A percentile compares a stretch with the other conserved stretches of the same genome.
These are phyloP conservation scores for Pythium inflatum DNA, from an alignment of 352 stramenopile species.

Conservation along the genomic window DNA sequence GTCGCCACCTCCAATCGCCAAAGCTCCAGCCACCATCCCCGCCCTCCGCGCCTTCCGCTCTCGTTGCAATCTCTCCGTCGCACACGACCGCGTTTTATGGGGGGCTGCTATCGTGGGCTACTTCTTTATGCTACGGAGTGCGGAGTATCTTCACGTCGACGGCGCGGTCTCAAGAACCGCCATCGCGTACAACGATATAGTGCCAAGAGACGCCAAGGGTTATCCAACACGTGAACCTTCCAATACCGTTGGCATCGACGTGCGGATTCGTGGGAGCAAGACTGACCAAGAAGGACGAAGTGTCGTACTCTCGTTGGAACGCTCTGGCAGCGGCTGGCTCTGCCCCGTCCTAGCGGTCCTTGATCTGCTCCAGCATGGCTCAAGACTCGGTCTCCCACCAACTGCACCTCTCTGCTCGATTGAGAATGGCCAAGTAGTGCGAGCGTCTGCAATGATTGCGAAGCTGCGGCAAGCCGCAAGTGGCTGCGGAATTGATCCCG, in stretches of 20 bases:
- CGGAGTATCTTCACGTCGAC: conserved; percentile 30
- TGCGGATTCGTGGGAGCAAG: conserved; percentile 32
- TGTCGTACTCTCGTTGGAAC: not conserved
- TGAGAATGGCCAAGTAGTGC: not conserved
- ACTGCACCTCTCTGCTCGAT: not conserved
- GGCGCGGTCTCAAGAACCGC: not conserved
- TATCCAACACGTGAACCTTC: not conserved
- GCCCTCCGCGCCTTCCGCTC: conserved; percentile 26
- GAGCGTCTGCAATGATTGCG: not conserved
- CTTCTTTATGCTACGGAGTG: conserved; percentile 10
- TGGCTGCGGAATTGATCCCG: not conserved
- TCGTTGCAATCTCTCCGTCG: conserved; percentile 21
- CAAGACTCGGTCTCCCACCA: not conserved
- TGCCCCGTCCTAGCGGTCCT: not conserved
- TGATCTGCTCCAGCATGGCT: not conserved
- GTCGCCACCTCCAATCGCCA: conserved; percentile 9
- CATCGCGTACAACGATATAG: conserved; percentile 1
- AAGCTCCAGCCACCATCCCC: conserved; percentile 28
- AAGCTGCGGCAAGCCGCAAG: not conserved
- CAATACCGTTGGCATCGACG: not conserved
- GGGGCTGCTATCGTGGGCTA: conserved; percentile 29
- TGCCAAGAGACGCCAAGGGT: not conserved
- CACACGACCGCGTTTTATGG: conserved; percentile 40
- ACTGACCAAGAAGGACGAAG: conserved; percentile 26
- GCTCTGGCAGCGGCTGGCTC: not conserved